These are phyloP conservation scores for Argentina anserina DNA, from an alignment of 306 rosid genomes.

Conservation along the genomic window DNA sequence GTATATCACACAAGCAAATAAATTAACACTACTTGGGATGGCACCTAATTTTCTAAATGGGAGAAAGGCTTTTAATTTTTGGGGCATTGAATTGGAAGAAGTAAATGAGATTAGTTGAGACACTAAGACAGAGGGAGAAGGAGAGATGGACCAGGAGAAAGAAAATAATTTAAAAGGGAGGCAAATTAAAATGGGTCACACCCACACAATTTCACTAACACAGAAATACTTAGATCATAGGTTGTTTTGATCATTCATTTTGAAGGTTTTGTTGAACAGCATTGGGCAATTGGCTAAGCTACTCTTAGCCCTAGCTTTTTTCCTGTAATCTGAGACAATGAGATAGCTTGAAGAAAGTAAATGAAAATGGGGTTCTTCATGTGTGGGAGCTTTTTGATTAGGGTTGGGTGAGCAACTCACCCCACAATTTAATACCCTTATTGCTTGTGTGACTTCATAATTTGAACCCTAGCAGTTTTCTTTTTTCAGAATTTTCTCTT, in stretches of 20 bases:
- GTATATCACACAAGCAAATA: neutral
- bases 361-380: slow-evolving; percentile 33
- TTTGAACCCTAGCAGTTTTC: neutral
- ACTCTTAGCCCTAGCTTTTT: neutral
- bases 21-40: neutral
- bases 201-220: neutral
- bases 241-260: neutral
- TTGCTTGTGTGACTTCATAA: slow-evolving; percentile 10
- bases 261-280: neutral
- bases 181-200: neutral
- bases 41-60: slow-evolving; percentile 36
- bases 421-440: slow-evolving; percentile 44
- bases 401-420: slow-evolving; percentile 65
- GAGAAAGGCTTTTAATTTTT: slow-evolving; percentile 36
- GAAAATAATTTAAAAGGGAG: neutral
- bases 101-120: slow-evolving; percentile 91
- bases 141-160: neutral
- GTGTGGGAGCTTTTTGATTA: slow-evolving; percentile 46
- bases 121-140: slow-evolving; percentile 24
- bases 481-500: neutral
- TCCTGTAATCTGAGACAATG: neutral
- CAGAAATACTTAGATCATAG: neutral
- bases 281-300: neutral
- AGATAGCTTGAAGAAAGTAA: neutral
- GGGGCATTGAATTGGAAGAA: slow-evolving; percentile 39